Conservation (phyloP, 257 asterid species). For the Solanum virginianum region DNA sequence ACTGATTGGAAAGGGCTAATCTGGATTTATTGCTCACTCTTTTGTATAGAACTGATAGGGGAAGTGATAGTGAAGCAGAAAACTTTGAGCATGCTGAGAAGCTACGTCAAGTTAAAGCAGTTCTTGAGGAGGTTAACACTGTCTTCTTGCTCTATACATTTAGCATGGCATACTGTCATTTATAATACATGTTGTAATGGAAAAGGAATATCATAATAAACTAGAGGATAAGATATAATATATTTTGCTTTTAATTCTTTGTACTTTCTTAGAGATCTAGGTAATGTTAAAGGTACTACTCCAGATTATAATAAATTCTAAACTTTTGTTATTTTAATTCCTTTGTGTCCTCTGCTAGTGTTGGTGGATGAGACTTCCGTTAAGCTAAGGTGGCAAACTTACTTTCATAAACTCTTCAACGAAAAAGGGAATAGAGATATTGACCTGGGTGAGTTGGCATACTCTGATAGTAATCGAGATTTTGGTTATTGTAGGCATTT, state of each 20-base stretch:
- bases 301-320: not conserved
- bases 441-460: too few relatives aligned
- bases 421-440: too few relatives aligned
- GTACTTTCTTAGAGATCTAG: not conserved
- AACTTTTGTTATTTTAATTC: not conserved
- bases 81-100: slow-evolving; percentile 94
- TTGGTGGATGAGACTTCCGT: too few relatives aligned
- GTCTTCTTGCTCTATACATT: not conserved
- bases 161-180: not conserved
- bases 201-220: not conserved
- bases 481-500: too few relatives aligned
- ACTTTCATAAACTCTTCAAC: too few relatives aligned
- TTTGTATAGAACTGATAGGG: slow-evolving; percentile 66
- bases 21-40: slow-evolving; percentile 7
- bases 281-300: not conserved
- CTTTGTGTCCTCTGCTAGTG: not conserved
- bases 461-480: too few relatives aligned
- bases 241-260: not conserved
- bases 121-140: slow-evolving; percentile 87
- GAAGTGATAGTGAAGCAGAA: slow-evolving; percentile 97
- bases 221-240: not conserved
- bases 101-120: slow-evolving; percentile 99
- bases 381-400: too few relatives aligned
- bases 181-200: not conserved
- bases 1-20: not conserved